Conservation (phyloP, 257 asterid genomes). For the Solanum paucissectum region DNA sequence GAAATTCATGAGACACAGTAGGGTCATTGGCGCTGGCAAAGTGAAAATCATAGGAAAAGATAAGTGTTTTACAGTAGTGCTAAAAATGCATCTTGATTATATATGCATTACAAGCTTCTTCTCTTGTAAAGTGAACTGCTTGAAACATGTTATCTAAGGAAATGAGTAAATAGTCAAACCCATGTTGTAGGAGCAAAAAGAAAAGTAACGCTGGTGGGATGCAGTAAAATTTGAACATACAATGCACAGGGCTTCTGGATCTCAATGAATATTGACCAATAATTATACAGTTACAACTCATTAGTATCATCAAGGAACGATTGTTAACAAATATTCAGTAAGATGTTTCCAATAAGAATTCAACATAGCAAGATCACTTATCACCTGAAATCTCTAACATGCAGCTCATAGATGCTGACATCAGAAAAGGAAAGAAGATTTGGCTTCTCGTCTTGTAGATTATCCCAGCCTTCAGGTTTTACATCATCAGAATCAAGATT, state of each 20-base stretch:
- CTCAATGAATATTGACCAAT: background rate
- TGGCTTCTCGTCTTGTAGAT: slow-evolving; percentile 61
- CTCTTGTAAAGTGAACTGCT: background rate
- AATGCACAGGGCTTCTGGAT: background rate
- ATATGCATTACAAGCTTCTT: background rate
- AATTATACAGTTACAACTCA: background rate
- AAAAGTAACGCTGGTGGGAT: background rate
- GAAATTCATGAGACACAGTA: slow-evolving; percentile 60
- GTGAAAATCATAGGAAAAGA: slow-evolving; percentile 2
- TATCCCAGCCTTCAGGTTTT: slow-evolving; percentile 89
- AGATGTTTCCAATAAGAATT: background rate
- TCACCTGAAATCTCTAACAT: slow-evolving; percentile 96
- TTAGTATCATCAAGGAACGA: background rate
- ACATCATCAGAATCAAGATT: slow-evolving; percentile 59
- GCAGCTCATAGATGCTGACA: slow-evolving; percentile 86
- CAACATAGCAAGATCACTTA: background rate
- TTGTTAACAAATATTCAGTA: background rate
- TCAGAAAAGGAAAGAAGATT: slow-evolving; percentile 62
- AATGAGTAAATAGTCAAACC: background rate
- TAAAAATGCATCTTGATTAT: background rate
- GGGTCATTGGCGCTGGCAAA: slow-evolving; percentile 56
- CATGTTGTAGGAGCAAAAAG: background rate
- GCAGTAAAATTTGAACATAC: background rate
- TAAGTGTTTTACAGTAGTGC: background rate
- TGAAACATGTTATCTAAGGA: background rate